phyloP scores from a whole-genome alignment of 2,329 filamentous ascomycete species.

The Fusarium chlamydosporum region DNA sequence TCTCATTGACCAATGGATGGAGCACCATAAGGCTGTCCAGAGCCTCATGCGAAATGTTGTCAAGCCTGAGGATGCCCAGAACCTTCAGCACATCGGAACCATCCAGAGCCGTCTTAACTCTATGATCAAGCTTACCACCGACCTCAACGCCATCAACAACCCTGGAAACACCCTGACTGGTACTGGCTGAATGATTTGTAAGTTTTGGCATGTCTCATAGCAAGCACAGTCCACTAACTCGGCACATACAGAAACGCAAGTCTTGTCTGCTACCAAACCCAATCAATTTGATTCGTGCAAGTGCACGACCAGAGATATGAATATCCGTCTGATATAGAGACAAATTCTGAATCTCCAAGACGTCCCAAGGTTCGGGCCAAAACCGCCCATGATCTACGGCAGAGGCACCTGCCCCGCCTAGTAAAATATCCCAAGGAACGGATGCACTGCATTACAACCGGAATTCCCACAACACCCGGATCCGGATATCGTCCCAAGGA shows the following conservation, averaged over 20 bases:
- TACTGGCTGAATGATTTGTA: slow-evolving; percentile 53
- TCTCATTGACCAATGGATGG: slow-evolving; percentile 69
- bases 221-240: slow-evolving; percentile 22
- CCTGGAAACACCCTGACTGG: slow-evolving; percentile 47
- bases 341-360: slow-evolving; percentile 45
- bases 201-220: background rate
- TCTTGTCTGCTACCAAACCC: slow-evolving; percentile 49
- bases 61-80: slow-evolving; percentile 67
- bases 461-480: slow-evolving; percentile 36
- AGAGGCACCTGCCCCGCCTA: slow-evolving; percentile 40
- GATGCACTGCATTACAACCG: slow-evolving; percentile 38
- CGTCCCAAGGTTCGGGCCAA: slow-evolving; percentile 33
- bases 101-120: slow-evolving; percentile 65
- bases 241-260: slow-evolving; percentile 23
- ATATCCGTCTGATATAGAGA: slow-evolving; percentile 46
- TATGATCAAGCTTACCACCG: slow-evolving; percentile 66
- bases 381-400: slow-evolving; percentile 43
- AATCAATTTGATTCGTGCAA: slow-evolving; percentile 42
- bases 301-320: slow-evolving; percentile 44
- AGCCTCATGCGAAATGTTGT: slow-evolving; percentile 66
- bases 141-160: slow-evolving; percentile 49
- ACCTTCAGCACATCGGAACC: slow-evolving; percentile 67
- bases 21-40: slow-evolving; percentile 74
- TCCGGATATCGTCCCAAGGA: slow-evolving; percentile 40
- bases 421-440: slow-evolving; percentile 35